Percentiles rank a stretch among this genome's conserved stretches.
Evolutionary conservation across 495 filamentous ascomycete species (phyloP).

Genomic region (Xylaria longipes): DNA sequence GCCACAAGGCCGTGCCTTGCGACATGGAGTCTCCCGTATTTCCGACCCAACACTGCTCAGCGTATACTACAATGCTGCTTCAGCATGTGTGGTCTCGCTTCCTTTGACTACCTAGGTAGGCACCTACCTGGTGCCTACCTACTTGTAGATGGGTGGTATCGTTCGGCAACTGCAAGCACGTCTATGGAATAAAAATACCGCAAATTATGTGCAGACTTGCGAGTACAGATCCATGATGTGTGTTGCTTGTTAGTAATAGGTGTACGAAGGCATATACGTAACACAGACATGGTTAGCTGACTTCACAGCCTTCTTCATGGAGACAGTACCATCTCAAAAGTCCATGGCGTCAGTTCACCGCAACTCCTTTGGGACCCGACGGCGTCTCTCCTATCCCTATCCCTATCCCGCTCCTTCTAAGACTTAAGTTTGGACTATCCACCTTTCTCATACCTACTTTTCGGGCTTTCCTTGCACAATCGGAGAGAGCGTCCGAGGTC

Average conservation of each 20-base stretch:
- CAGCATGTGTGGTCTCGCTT: neutral
- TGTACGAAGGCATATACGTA: neutral
- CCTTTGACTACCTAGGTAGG: neutral
- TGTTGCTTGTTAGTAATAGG: neutral
- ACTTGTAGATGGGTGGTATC: neutral
- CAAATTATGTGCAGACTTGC: neutral
- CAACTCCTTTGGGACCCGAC: neutral
- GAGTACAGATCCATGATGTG: neutral
- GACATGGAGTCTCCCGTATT: neutral
- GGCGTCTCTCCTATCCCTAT: neutral
- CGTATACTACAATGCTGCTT: neutral
- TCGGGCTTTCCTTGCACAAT: neutral
- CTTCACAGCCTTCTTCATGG: slow-evolving; percentile 19
- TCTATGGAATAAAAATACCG: neutral
- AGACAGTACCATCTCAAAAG: neutral
- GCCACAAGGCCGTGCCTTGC: slow-evolving; percentile 8
- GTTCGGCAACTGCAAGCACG: neutral
- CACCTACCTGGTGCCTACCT: neutral
- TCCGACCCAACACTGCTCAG: neutral
- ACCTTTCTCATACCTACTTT: neutral
- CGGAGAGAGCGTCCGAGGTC: neutral
- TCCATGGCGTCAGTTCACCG: slow-evolving; percentile 13
- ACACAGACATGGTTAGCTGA: neutral
- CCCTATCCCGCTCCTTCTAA: neutral
- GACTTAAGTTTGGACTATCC: neutral